Conservation (phyloP, 2,329 filamentous ascomycete species). For the Myriosclerotinia scirpicola region DNA sequence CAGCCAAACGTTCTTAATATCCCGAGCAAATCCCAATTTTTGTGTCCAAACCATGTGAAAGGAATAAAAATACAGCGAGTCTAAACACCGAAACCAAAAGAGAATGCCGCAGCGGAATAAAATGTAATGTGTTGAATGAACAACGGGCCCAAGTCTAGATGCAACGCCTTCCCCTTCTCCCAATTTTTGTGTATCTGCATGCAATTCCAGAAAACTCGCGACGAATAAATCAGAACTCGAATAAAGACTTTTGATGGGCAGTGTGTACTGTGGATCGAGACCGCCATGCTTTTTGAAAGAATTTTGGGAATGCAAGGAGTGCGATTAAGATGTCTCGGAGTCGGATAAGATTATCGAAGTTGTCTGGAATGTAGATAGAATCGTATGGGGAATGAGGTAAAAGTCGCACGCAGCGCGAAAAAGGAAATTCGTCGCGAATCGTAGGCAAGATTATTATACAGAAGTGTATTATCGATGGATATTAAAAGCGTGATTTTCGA, state of each 20-base stretch:
- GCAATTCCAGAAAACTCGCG: slow-evolving; percentile 20
- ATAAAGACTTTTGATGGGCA: slow-evolving; percentile 16
- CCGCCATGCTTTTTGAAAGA: slow-evolving; percentile 23
- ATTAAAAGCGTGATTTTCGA: slow-evolving; percentile 25
- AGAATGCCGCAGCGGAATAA: slow-evolving; percentile 21
- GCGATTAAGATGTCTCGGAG: slow-evolving; percentile 17
- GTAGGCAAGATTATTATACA: slow-evolving; percentile 26
- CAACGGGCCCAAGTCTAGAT: slow-evolving; percentile 33
- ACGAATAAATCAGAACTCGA: slow-evolving; percentile 14
- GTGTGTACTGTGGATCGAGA: slow-evolving; percentile 36
- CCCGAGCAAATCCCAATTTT: slow-evolving; percentile 25
- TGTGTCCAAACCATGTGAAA: slow-evolving; percentile 25
- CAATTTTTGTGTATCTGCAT: slow-evolving; percentile 18
- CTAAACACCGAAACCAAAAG: slow-evolving; percentile 25
- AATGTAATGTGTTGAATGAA: slow-evolving; percentile 25
- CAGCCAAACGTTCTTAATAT: slow-evolving; percentile 22
- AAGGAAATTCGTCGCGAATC: slow-evolving; percentile 25
- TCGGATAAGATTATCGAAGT: slow-evolving; percentile 12
- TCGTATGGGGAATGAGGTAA: slow-evolving; percentile 15
- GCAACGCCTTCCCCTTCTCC: slow-evolving; percentile 31
- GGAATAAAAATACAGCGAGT: slow-evolving; percentile 23
- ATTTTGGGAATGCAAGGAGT: slow-evolving; percentile 23
- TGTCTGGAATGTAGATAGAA: slow-evolving; percentile 24
- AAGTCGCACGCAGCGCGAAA: slow-evolving; percentile 24
- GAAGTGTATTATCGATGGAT: slow-evolving; percentile 16